Evolutionary conservation across 2,329 filamentous ascomycete species (phyloP), one percentile per base, ranked within the genome.

Genomic region (Clarireedia hainanense): DNA sequence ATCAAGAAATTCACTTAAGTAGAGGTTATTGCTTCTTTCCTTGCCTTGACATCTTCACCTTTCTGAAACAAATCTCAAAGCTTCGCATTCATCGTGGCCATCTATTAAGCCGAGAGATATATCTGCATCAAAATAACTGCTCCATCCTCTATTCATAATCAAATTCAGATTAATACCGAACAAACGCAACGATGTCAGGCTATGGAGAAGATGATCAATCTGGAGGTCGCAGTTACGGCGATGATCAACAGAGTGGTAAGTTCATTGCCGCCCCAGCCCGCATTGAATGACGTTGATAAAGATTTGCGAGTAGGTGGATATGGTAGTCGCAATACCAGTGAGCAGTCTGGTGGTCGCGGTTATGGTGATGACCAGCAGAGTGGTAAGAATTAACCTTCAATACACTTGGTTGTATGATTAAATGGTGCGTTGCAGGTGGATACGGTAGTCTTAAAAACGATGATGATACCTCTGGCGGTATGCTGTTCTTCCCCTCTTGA

Each of bases 201-300:
- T 20, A 42, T 15, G n/a, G 34, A 10, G 49, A 54, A 12, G 36
- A 54, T 9, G 36, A 54, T 48, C 52, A 49, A 42, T 54, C 52
- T 5, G 36, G 20, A 6, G 20, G 42, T 45, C 42, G 26, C 5
- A 24, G 17, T 14, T 49, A 48, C 17, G 45, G 36, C 6, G 52
- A 36, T 14, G 14, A 54, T 12, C 43, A 48, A 23, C 36, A 49
- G 14, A 49, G 17, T 42, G 45, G 45, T 54, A 48, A 10, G 40
- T 37, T 10, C 6, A 6, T 42, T 6, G 23, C 23, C n/a, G 6
- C n/a, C 20, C 17, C 37, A 14, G 9, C 6, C 14, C 1, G 5
- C 15, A n/a, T 40, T n/a, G 14, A 4, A 40, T 17, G 15, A 14
- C 14, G 4, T 5, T 40, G 15, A 40, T 7, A 20, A 1, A 7